These are phyloP conservation scores for Alternaria sp. DNA, from an alignment of 2,329 filamentous ascomycete genomes.

Conservation along the genomic window DNA sequence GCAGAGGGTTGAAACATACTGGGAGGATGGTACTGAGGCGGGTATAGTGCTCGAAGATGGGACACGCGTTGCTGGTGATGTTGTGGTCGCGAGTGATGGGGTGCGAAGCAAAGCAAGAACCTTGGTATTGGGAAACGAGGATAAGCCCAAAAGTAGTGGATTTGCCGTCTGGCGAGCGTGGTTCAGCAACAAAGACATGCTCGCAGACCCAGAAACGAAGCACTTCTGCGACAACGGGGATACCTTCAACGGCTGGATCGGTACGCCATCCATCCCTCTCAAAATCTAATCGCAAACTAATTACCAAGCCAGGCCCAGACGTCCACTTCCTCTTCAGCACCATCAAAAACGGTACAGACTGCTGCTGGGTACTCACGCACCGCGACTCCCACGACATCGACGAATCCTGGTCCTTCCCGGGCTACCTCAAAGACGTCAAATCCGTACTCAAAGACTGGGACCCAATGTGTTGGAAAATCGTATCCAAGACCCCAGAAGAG, in stretches of 20 bases:
- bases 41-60: slow-evolving; percentile 63
- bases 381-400: slow-evolving; percentile 48
- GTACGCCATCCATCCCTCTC: slow-evolving; percentile 15
- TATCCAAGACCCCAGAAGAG: slow-evolving; percentile 49
- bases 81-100: slow-evolving; percentile 63
- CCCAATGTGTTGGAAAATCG: slow-evolving; percentile 46
- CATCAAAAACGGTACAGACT: slow-evolving; percentile 48
- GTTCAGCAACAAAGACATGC: slow-evolving; percentile 51
- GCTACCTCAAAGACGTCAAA: slow-evolving; percentile 45
- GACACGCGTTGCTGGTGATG: slow-evolving; percentile 58
- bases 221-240: slow-evolving; percentile 52
- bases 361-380: slow-evolving; percentile 52
- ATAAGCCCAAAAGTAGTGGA: slow-evolving; percentile 62
- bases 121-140: slow-evolving; percentile 62
- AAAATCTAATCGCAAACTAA: not conserved
- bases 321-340: slow-evolving; percentile 53
- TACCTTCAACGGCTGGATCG: slow-evolving; percentile 52
- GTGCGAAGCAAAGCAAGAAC: slow-evolving; percentile 62
- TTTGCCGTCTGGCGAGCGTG: slow-evolving; percentile 64
- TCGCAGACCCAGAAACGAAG: slow-evolving; percentile 49
- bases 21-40: slow-evolving; percentile 61
- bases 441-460: slow-evolving; percentile 48
- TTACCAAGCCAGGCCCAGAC: slow-evolving; percentile 38
- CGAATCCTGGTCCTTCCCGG: slow-evolving; percentile 50
- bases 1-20: slow-evolving; percentile 62